Conservation (phyloP, 164 flowering plant genomes). For the Vitis labrusca region DNA sequence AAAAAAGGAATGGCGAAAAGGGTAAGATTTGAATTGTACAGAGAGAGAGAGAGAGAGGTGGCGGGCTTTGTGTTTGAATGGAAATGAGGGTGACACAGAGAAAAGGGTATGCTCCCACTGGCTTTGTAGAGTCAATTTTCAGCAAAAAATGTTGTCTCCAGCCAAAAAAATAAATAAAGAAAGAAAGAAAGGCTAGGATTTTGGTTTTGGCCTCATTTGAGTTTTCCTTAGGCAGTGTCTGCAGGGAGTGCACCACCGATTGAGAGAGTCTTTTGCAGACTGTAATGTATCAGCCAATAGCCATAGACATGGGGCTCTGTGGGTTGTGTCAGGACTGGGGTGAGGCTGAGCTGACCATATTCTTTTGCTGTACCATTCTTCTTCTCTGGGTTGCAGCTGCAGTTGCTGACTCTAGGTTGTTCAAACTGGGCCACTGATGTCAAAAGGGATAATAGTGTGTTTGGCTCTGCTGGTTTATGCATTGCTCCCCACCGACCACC, state of each 20-base stretch:
- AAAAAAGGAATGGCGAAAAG: not conserved
- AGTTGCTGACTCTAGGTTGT: too few species aligned
- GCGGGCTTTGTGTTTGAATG: slow-evolving; percentile 45
- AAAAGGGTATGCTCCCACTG: slow-evolving; percentile 15
- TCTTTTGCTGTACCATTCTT: too few species aligned
- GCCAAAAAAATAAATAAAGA: not conserved
- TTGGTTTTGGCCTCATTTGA: too few species aligned
- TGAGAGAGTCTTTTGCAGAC: too few species aligned
- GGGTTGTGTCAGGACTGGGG: not conserved
- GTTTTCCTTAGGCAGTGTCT: too few species aligned
- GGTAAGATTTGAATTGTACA: slow-evolving; percentile 11
- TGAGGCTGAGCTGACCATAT: not conserved
- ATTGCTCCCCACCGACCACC: slow-evolving; percentile 11
- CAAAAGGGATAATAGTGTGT: too few species aligned
- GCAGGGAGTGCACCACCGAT: too few species aligned
- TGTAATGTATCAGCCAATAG: not conserved
- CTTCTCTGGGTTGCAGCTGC: too few species aligned
- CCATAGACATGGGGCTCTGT: too few species aligned
- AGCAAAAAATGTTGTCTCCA: not conserved
- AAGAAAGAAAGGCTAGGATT: too few species aligned
- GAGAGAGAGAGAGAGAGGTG: slow-evolving; percentile 9
- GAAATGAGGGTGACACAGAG: not conserved
- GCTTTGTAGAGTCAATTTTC: slow-evolving; percentile 14
- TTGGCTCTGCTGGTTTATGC: not conserved
- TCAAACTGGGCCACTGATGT: too few species aligned